Conservation (phyloP, 305 asterid genomes). For the Solanum hybrid region DNA sequence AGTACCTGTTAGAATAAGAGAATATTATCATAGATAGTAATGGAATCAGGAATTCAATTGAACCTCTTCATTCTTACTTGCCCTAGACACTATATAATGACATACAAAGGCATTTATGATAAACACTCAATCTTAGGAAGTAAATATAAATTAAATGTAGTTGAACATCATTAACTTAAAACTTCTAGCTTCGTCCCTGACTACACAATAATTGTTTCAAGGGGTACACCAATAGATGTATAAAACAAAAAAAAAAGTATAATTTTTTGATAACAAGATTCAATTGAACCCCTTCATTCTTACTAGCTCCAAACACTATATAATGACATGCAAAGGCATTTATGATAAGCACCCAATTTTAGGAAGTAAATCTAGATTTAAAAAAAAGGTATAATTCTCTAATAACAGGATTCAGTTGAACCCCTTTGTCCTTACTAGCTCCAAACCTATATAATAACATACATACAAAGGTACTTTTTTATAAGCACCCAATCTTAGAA, state of each 20-base stretch:
- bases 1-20: conserved; percentile 20
- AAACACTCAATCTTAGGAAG: no score
- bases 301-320: background rate
- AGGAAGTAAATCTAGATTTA: background rate
- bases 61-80: no score
- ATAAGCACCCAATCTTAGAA: background rate
- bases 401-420: background rate
- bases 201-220: no score
- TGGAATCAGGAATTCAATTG: background rate
- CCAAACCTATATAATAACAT: background rate
- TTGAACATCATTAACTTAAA: no score
- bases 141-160: no score
- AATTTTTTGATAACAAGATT: background rate
- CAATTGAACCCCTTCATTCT: background rate
- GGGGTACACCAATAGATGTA: background rate
- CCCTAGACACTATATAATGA: no score
- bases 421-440: background rate
- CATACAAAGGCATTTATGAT: no score
- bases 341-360: background rate
- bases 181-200: no score
- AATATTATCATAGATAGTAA: background rate
- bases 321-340: background rate
- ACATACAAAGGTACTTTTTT: background rate
- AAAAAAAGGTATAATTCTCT: background rate
- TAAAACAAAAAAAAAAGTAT: background rate